Evolutionary conservation across 1,139 yeast genomes (phyloP).

Genomic region (Citeromyces hawaiiensis): DNA sequence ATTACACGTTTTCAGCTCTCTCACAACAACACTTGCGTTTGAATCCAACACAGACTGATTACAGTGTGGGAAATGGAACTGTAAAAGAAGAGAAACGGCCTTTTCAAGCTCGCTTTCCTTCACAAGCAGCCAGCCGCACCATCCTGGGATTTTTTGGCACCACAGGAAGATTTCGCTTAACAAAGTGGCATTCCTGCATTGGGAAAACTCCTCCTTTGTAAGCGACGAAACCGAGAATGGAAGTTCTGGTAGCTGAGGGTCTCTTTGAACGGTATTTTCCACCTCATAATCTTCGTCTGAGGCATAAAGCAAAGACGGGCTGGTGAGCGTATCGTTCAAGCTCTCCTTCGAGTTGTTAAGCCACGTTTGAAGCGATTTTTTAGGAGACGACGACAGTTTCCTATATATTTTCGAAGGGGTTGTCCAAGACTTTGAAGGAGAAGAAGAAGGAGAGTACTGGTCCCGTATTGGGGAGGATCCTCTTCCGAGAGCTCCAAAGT

Average conservation of each 20-base stretch:
- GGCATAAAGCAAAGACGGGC: not conserved
- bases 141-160: too few relatives aligned
- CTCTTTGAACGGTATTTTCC: not conserved
- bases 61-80: too few relatives aligned
- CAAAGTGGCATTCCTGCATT: too few relatives aligned
- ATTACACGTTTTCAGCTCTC: too few relatives aligned
- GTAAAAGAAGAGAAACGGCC: too few relatives aligned
- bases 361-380: not conserved
- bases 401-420: not conserved
- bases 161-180: too few relatives aligned
- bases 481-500: constrained; percentile 1
- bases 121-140: too few relatives aligned
- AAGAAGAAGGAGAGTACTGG: not conserved
- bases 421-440: not conserved
- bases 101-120: too few relatives aligned
- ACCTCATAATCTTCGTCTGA: not conserved
- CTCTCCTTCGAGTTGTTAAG: not conserved
- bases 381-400: not conserved
- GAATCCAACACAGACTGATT: too few relatives aligned
- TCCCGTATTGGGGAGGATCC: not conserved
- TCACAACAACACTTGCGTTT: too few relatives aligned
- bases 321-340: not conserved
- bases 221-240: not conserved
- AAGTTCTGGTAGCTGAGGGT: not conserved
- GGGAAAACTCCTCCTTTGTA: not conserved